Evolutionary conservation across 163 green algal species (phyloP).

Genomic region (Coccomyxa subellipsoidea): DNA sequence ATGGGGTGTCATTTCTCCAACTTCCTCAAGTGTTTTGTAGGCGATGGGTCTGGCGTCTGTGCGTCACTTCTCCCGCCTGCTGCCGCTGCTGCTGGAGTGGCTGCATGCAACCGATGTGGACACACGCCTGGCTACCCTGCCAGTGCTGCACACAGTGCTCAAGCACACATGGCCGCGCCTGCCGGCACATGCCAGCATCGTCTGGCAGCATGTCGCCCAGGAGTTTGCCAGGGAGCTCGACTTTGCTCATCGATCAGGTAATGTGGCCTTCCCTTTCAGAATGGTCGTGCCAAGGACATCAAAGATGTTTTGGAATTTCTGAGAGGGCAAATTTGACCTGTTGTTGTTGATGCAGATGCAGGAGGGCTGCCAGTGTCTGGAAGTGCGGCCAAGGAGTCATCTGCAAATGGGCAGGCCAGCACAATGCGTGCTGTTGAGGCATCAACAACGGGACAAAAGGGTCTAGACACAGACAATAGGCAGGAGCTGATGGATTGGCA

Average conservation of each 20-base stretch:
- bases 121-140: conserved; percentile 1
- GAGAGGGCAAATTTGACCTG: no score
- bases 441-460: background rate
- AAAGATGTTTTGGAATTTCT: no score
- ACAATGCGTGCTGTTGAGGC: background rate
- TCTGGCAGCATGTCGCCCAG: conserved; percentile 19
- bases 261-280: background rate
- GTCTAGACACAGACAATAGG: background rate
- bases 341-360: no score
- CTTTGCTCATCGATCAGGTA: background rate
- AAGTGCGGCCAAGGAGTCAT: background rate
- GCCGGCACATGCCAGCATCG: conserved; percentile 7
- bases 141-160: conserved; percentile 7
- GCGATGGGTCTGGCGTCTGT: conserved; percentile 19
- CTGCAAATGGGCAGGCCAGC: background rate
- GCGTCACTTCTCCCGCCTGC: conserved; percentile 22
- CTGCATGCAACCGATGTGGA: background rate
- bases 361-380: no score
- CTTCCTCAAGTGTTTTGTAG: no score
- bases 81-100: conserved; percentile 37
- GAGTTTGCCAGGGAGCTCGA: background rate
- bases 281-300: no score
- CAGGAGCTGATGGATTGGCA: background rate
- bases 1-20: no score
- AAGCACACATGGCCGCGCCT: conserved; percentile 24